Base-by-base conservation (phyloP, 495 filamentous ascomycete species). In the Penicillium malachiteum region DNA sequence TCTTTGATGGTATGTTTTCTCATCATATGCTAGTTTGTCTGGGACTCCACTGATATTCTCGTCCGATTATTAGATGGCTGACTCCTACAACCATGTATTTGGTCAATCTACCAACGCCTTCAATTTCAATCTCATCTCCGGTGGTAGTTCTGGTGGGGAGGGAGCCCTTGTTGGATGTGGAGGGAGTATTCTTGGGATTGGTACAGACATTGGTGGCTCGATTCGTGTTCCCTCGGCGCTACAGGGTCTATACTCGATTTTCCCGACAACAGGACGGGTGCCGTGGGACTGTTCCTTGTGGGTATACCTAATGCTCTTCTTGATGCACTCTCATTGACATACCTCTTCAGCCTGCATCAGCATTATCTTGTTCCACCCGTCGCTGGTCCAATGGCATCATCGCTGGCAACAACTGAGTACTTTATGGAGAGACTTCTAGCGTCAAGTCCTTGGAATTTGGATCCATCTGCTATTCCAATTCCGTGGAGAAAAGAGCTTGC, bases 161-260 rank as follows among this genome's bases (percentile, higher is more conserved):
- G 82, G 76, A 8, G 82, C 86, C 0, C 69, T 89, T 3, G 51
- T 88, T 18, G 82, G 73, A 0, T 60, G 80, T 7, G 62, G 78
- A 11, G 85, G 84, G 0, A 81, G 78, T 31, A 67, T 78, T 33
- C 62, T 88, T 1, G 87, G 87, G 1, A 80, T 89, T 33, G 86
- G 85, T 0, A 84, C 82, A 3, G 87, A 89, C 59, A 82, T 89
- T 50, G 87, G 74, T 30, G 86, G 86, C 3, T 87, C 82, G 0
- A 84, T 88, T 40, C 73, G 85, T 5, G 71, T 73, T 16, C 88
- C 88, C 1, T 82, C 86, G 1, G 80, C 77, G n/a, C 77, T 82
- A 47, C 78, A 83, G 45, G 85, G 82, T 8, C 41, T 90, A 0
- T 90, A 81, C 62, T 84, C 84, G 0, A 71, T 87, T 45, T 82